Base-by-base conservation (phyloP, 176 grass and related monocot genomes). In the Aechmea fasciata region DNA sequence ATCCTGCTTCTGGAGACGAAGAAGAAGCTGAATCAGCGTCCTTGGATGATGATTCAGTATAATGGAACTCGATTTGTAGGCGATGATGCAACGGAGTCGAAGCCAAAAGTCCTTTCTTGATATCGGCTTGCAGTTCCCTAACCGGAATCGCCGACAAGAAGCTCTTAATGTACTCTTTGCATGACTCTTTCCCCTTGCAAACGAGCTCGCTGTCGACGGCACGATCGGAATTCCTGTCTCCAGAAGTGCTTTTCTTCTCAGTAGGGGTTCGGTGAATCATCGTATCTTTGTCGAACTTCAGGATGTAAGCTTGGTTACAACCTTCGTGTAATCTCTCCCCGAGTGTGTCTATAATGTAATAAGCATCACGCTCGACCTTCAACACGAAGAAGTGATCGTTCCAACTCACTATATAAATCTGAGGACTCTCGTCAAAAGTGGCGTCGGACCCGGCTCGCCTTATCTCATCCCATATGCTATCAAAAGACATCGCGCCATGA, bases 51-150 rank as follows among this genome's bases (percentile, higher is more conserved):
- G 81, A 67, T 68, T 90, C 77, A 0, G 86, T 90, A 72, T 88
- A 93, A 59, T 99, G 94, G 77, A 99, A 87, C 78, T 99, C 94
- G 0, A 99, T 99, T 73, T 99, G 94, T 55, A 99, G 89, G 69
- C 94, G 84, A 51, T 82, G 87, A 67, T 93, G 94, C 65, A 93
- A 70, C 0, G 76, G 86, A 1, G 82, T 79, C 2, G 79, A 90
- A 24, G 86, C 72, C 18, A 93, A 66, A 41, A 88, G 73, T 49
- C 94, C 94, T 73, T 99, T 93, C 80, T 88, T 93, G 51, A 99
- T 87, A 71, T 99, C 94, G 9, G 73, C 87, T 77, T 93, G 94
- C 53, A 99, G 71, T 73, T 93, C 94, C 2, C 94, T 83, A 47
- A 93, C 83, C 3, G 94, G 94, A 19, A 99, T 99, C 55, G 94